Evolutionary conservation across 495 filamentous ascomycete species (phyloP), one percentile per base, ranked within the genome.

Genomic region (Aspergillus kassunensis): DNA sequence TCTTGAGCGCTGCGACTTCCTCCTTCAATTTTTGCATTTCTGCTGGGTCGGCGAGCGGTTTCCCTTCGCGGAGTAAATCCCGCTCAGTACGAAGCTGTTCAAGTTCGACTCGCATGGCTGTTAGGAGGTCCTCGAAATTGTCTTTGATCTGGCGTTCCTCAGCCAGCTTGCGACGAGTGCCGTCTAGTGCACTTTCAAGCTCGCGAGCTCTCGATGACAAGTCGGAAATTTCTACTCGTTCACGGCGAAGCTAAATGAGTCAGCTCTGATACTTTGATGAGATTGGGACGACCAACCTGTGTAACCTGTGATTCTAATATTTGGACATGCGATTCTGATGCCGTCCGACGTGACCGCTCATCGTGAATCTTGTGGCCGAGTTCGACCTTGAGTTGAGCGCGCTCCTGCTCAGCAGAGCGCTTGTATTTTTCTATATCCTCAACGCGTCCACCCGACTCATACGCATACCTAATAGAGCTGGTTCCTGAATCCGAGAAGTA

Each of bases 401-500:
- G 89, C 57, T 97, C 91, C 66, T 96, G 93, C 72, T 97, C 92
- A 0, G 86, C 86, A 52, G 84, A 82, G 49, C 93, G 82, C 52
- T 89, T 85, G 51, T 90, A 74, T 63, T 83, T 87, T 55, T 95
- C 90, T 40, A 96, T 71, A 67, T 96, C 90, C 62, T 96, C 89
- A 27, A 84, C 73, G 46, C 83, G 85, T 13, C 79, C 78, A 56
- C 88, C 87, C 12, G 56, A 52, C 49, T 87, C 82, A 24, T 80
- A 76, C 11, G 80, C 59, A 71, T 86, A 89, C 59, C 90, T 83
- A 46, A 87, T 80, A 4, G 91, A 91, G 65, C 90, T 91, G 40
- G 87, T 86, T 39, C 95, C 93, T 1, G 90, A 95, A 64, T 98
- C 93, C 0, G 93, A 98, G 64, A 91, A 98, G 69, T 98, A 97